These are phyloP conservation scores for Pseudogymnoascus sp. DNA, from an alignment of 2,329 filamentous ascomycete genomes.

Conservation along the genomic window DNA sequence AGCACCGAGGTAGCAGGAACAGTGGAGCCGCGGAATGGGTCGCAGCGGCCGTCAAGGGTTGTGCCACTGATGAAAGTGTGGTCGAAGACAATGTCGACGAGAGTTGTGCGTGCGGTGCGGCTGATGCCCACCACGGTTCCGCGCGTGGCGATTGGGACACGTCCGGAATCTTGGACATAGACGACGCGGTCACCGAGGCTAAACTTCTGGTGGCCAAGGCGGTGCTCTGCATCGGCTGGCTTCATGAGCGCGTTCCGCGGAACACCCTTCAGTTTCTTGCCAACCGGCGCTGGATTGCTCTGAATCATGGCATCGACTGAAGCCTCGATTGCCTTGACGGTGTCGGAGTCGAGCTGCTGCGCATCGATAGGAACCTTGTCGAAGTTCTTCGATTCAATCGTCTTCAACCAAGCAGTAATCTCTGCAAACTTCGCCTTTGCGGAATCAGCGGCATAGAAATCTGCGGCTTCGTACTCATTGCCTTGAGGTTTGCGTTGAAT, in stretches of 20 bases:
- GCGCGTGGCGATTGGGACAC: constrained; percentile 84
- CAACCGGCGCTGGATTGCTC: constrained; percentile 44
- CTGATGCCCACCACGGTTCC: constrained; percentile 95
- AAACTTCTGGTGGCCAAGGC: constrained; percentile 78
- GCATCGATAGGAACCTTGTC: constrained; percentile 94
- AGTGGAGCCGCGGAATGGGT: constrained; percentile 88
- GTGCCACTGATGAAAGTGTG: constrained; percentile 95
- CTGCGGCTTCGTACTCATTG: constrained; percentile 74
- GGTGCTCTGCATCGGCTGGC: constrained; percentile 91
- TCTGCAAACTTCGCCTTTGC: constrained; percentile 83
- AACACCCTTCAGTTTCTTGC: constrained; percentile 69
- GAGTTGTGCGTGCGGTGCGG: constrained; percentile 69
- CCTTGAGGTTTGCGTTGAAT: constrained; percentile 80
- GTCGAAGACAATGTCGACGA: constrained; percentile 91
- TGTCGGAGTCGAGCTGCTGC: constrained; percentile 87
- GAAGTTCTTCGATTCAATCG: constrained; percentile 81
- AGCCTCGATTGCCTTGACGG: constrained; percentile 72
- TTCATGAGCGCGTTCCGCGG: constrained; percentile 84
- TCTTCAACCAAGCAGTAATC: constrained; percentile 88
- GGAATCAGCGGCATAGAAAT: constrained; percentile 70
- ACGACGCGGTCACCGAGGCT: constrained; percentile 81
- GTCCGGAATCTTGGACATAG: constrained; percentile 86
- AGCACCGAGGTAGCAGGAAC: constrained; percentile 82
- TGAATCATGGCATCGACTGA: constrained; percentile 59
- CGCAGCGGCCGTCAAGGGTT: constrained; percentile 80